Base-by-base conservation (phyloP, 2,329 filamentous ascomycete species). In the Monilinia laxa region DNA sequence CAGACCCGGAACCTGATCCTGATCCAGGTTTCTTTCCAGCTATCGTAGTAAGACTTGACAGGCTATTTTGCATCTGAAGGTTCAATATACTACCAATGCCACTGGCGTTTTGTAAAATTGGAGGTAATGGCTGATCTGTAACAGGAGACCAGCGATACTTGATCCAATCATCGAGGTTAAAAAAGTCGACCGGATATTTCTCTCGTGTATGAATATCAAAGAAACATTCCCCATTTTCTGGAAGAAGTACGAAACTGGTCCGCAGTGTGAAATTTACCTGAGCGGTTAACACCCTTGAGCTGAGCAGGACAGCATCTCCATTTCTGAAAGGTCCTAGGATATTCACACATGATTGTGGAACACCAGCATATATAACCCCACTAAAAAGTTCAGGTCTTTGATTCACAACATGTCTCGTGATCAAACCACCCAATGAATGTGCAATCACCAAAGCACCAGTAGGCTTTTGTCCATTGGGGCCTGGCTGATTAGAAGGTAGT, bases 191-290 rank as follows among this genome's bases (percentile, higher is more conserved):
- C 0, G 84, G 87, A 73, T 94, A 96, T 70, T 90, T 85, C 74
- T 96, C 89, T 68, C 89, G 89, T 0, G 92, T 95, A 54, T 87
- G 78, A 38, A 75, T 73, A 79, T 97, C 89, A 73, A 97, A 83
- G 76, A 97, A 98, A 78, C 93, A 96, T 74, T 87, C 88, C 0
- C 93, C 93, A 72, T 95, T 89, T 67, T 97, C 89, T 0, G 94
- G 94, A 0, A 98, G 83, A 11, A 97, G 87, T 14, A 89, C 87
- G 74, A 91, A 97, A 53, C 88, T 93, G 0, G 93, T 96, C 10
- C 94, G 86, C 60, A 98, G 87, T 0, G 90, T 93, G 74, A 98
- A 97, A 78, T 96, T 96, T 72, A 97, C 93, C 75, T 95, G 91
- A 0, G 94, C 93, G 0, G 93, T 97, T 20, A 98, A 83, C 0